Base-by-base conservation (phyloP, 257 asterid species). In the Anisodus acutangulus region DNA sequence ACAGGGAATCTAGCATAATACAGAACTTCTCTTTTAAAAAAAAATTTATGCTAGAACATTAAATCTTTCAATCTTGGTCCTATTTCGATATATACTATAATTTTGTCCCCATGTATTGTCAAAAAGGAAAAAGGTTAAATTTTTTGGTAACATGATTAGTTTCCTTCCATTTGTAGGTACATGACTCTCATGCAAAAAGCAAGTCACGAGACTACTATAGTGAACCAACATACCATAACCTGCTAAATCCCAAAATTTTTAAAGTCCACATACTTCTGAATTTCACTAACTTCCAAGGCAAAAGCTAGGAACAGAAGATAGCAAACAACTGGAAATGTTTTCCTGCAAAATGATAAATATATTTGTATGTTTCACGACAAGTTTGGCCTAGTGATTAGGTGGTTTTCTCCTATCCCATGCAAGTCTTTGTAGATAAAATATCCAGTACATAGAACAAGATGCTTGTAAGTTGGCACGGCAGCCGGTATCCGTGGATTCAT, bases 131-230 rank as follows among this genome's bases (percentile, higher is more conserved):
- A n/a, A 8, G 51, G 35, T 35, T 16, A 8, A 41, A 5, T 9
- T 3, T 64, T 12, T 64, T 64, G 9, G 45, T 26, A 31, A 35
- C 72, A 66, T 66, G 72, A 35, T 31, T 35, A 66, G n/a, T 6
- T 17, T 17, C 17, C 66, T 59, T 59, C 66, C 66, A 59, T 59
- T 59, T 59, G 66, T 17, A 59, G 66, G 31, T 59, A 59, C 31
- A 59, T 59, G 26, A 59, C 66, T 59, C 66, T n/a, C 10, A 2
- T 17, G 66, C 31, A 35, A 35, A 16, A 69, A 3, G 78, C 79
- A 70, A 43, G 79, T 76, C 81, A 76, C 81, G 81, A 76, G 81
- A n/a, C 81, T 26, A 76, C 63, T 76, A 11, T 3, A 76, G 47
- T 15, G 47, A 51, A 76, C 63, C 45, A 22, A 76, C 47, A 51